Base-by-base conservation (phyloP, 495 filamentous ascomycete genomes). In the Venustampulla echinocandica region DNA sequence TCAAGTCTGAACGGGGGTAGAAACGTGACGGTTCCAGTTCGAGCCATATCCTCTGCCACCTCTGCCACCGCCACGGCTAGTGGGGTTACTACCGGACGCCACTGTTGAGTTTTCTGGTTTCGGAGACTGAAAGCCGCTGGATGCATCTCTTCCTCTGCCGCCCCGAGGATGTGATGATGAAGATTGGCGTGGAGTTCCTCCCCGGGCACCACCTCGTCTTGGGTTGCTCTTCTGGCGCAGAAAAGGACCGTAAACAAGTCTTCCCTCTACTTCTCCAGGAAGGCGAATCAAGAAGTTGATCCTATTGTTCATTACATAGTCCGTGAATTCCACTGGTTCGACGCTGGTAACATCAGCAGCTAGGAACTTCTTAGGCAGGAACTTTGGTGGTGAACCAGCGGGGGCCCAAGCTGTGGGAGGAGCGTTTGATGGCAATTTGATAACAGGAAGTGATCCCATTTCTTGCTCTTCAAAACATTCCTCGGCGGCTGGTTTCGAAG, bases 401-500 rank as follows among this genome's bases (percentile, higher is more conserved):
- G 50, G 19, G 2, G 34, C 4, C 73, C 73, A 76, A 22, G 68
- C 70, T 27, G 61, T 59, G 19, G 75, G 69, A 6, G 82, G 79
- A 20, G 77, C 73, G 46, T 69, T 70, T 18, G 65, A 67, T 10
- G 85, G 84, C 2, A 89, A 68, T 39, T 73, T 76, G 13, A 90
- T 76, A 25, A 76, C 71, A 10, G 85, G 85, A 17, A 85, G 62
- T 33, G 84, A 88, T 3, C 84, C 85, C 60, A 82, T 83, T 61
- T 88, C 85, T 48, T 84, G 83, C 58, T 90, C 83, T 49, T 87
- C 85, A 45, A 90, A 87, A 52, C 87, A 83, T 46, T 82, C 84
- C 51, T 90, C 85, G 23, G 80, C 81, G 54, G 83, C 81, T 19
- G 76, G 76, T 50, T 75, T 80, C 3, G 74, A 76, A 30, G 67